Base-by-base conservation (phyloP, 1,139 yeast species). In the Protomyces gravidus region DNA sequence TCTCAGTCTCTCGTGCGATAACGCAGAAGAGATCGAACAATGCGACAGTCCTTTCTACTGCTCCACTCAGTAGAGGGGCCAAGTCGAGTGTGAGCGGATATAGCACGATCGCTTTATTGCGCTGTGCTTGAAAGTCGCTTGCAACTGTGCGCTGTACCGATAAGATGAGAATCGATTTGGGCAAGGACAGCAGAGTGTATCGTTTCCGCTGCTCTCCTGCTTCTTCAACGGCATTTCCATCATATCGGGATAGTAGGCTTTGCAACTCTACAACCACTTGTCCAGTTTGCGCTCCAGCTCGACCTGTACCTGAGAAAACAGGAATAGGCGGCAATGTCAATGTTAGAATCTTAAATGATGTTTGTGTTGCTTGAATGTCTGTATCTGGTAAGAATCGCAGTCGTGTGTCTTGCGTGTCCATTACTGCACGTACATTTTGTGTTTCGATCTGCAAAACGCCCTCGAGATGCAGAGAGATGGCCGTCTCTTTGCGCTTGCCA, bases 301-400 rank as follows among this genome's bases (percentile, higher is more conserved):
- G 21, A n/a, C 21, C 42, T 13, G 32, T 28, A 6, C 21, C 42
- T 5, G 42, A 19, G 66, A 85, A 81, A 9, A 84, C 67, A 0
- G 89, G 80, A 3, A 72, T 72, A 0, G 80, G 74, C 0, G 94
- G 92, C 27, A 85, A 69, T 59, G 79, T 82, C 9, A 87, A 68
- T 0, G 85, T 72, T 5, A 87, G 69, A 27, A 79, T 69, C 82
- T 88, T 80, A 67, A 84, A 87, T 40, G 82, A 84, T 2, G 71
- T 66, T 0, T 40, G 55, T 2, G 66, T 66, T 2, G 63, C 64
- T 30, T 50, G 63, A 13, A 68, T 53, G 49, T 64, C 48, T 50
- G 65, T 53, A 60, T 69, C 63, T 47, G 64, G 52, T 65, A 66
- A 61, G 63, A 69, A 67, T 51, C 72, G 63, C 61, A 75, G 50